Percentiles rank a stretch among this genome's conserved stretches.
These are phyloP conservation scores for Phytophthora pseudosyringae DNA, from an alignment of 352 stramenopile genomes.

Conservation along the genomic window DNA sequence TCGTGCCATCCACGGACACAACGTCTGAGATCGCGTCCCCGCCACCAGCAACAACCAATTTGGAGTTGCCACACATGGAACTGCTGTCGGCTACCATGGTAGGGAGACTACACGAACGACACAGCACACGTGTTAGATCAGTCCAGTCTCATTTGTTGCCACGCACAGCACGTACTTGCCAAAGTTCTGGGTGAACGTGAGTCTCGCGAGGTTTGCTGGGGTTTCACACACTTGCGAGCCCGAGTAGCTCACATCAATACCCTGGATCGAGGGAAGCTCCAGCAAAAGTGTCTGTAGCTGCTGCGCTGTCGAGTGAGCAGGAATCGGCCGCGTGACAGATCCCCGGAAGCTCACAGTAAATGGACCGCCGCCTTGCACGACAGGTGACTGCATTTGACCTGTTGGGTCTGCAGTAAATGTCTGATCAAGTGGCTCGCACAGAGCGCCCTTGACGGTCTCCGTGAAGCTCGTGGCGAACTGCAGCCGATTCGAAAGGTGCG, in stretches of 20 bases:
- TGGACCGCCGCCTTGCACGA: conserved; percentile 50
- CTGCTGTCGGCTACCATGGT: conserved; percentile 56
- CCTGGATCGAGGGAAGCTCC: conserved; percentile 58
- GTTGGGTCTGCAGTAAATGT: conserved; percentile 46
- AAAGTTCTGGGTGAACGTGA: conserved; percentile 87
- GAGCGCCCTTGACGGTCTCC: conserved; percentile 54
- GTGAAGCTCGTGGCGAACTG: conserved; percentile 60
- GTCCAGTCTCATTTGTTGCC: not conserved
- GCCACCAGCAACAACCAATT: conserved; percentile 36
- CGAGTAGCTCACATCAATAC: conserved; percentile 58
- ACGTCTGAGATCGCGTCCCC: conserved; percentile 16
- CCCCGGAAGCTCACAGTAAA: conserved; percentile 74
- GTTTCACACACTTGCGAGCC: conserved; percentile 69
- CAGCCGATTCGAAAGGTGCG: conserved; percentile 69
- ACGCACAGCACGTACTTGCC: conserved; percentile 56
- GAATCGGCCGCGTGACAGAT: conserved; percentile 67
- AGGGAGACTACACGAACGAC: conserved; percentile 49
- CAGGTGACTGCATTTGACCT: conserved; percentile 49
- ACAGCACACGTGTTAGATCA: conserved; percentile 6
- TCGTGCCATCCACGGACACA: conserved; percentile 60
- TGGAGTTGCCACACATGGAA: conserved; percentile 40
- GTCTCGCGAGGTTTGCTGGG: conserved; percentile 62
- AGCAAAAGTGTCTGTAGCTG: conserved; percentile 47
- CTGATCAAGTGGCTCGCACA: conserved; percentile 62
- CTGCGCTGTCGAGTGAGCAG: conserved; percentile 42